These are phyloP conservation scores for Trypanosoma cruzi DNA, from an alignment of 208 protist genomes.

Conservation along the genomic window DNA sequence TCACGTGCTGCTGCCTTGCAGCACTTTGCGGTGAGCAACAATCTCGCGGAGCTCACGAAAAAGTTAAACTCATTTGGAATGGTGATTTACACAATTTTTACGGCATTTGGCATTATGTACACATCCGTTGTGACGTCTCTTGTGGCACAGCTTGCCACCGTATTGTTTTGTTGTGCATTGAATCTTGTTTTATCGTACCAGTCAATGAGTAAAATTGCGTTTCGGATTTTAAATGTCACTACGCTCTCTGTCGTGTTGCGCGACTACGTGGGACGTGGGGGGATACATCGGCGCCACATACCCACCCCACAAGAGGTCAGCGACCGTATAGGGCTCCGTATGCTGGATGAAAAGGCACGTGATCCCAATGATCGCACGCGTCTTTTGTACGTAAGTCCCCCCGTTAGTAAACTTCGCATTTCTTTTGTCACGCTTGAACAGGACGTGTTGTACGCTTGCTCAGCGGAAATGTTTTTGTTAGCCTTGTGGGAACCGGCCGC, in stretches of 20 bases:
- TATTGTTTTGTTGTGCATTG: slow-evolving; percentile 57
- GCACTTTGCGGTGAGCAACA: slow-evolving; percentile 82
- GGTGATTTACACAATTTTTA: slow-evolving; percentile 78
- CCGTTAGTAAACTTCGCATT: slow-evolving; percentile 62
- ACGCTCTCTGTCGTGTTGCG: slow-evolving; percentile 65
- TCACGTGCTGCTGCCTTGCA: slow-evolving; percentile 75
- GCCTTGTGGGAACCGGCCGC: slow-evolving; percentile 60
- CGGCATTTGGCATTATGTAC: slow-evolving; percentile 76
- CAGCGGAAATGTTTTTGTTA: slow-evolving; percentile 64
- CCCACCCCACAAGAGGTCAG: slow-evolving; percentile 67
- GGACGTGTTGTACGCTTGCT: slow-evolving; percentile 74
- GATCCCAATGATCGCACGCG: slow-evolving; percentile 30
- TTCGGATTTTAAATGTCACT: slow-evolving; percentile 74
- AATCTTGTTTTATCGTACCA: slow-evolving; percentile 67
- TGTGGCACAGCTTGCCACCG: slow-evolving; percentile 65
- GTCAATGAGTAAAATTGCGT: slow-evolving; percentile 74
- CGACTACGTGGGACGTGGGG: slow-evolving; percentile 37
- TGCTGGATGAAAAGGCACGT: slow-evolving; percentile 28
- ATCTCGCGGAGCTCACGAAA: slow-evolving; percentile 85
- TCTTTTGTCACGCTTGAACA: slow-evolving; percentile 46
- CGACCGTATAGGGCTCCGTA: slow-evolving; percentile 39
- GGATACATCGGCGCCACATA: slow-evolving; percentile 23
- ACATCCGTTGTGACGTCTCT: slow-evolving; percentile 68
- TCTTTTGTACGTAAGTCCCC: slow-evolving; percentile 70
- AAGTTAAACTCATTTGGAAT: slow-evolving; percentile 91